A percentile compares a stretch with the other conserved stretches of the same genome.
These are phyloP conservation scores for Candida insectorum DNA, from an alignment of 805 yeast species.

Conservation along the genomic window DNA sequence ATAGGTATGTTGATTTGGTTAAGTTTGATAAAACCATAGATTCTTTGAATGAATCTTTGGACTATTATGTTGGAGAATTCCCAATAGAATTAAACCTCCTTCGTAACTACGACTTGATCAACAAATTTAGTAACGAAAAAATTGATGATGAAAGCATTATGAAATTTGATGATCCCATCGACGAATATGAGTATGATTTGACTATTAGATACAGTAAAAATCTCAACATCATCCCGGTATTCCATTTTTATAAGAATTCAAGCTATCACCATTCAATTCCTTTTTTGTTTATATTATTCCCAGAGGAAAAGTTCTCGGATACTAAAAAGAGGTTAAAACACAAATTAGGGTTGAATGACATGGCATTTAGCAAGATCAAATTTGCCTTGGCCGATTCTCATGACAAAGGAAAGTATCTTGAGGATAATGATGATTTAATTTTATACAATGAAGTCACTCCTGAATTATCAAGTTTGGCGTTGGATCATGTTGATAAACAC, in stretches of 20 bases:
- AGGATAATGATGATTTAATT: slow-evolving; percentile 49
- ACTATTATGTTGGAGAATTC: slow-evolving; percentile 39
- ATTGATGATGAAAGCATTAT: slow-evolving; percentile 16
- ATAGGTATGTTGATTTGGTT: slow-evolving; percentile 35
- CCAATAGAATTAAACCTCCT: slow-evolving; percentile 42
- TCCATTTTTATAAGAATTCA: slow-evolving; percentile 74
- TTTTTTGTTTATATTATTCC: slow-evolving; percentile 68
- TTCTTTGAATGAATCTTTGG: slow-evolving; percentile 30
- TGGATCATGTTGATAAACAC: slow-evolving; percentile 85
- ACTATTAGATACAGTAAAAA: slow-evolving; percentile 23
- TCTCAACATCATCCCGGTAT: slow-evolving; percentile 55
- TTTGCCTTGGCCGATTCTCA: slow-evolving; percentile 52
- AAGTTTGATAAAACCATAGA: slow-evolving; percentile 34
- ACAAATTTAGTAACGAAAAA: slow-evolving; percentile 15
- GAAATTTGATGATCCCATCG: slow-evolving; percentile 22
- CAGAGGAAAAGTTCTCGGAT: slow-evolving; percentile 60
- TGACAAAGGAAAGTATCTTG: slow-evolving; percentile 44
- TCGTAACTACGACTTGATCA: slow-evolving; percentile 30
- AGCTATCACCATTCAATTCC: slow-evolving; percentile 77
- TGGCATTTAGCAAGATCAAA: slow-evolving; percentile 73
- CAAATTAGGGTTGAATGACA: slow-evolving; percentile 71
- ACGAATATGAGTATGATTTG: slow-evolving; percentile 20
- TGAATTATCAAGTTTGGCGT: slow-evolving; percentile 46
- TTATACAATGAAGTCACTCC: slow-evolving; percentile 51
- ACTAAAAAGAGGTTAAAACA: slow-evolving; percentile 67